Conservation (phyloP, 2,329 filamentous ascomycete genomes). For the Daldinia sp. region DNA sequence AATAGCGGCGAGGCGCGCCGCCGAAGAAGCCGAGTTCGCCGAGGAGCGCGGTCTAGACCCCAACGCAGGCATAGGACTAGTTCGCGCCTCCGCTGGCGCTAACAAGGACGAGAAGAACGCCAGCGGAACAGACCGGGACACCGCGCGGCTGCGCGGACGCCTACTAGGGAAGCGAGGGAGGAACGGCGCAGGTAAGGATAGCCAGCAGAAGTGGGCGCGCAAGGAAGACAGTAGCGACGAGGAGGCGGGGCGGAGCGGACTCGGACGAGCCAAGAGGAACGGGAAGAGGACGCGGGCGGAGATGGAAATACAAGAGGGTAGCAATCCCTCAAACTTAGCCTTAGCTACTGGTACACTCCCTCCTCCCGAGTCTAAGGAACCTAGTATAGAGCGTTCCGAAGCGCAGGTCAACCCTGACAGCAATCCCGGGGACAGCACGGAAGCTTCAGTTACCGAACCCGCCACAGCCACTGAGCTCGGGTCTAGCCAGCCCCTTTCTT, state of each 20-base stretch:
- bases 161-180: constrained; percentile 44
- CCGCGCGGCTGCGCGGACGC: constrained; percentile 42
- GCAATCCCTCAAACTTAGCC: neutral
- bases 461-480: neutral
- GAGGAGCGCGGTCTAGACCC: constrained; percentile 45
- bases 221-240: constrained; percentile 48
- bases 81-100: constrained; percentile 9
- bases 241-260: constrained; percentile 50
- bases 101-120: constrained; percentile 24
- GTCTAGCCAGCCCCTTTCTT: neutral
- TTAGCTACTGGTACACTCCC: neutral
- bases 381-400: neutral
- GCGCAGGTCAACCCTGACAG: neutral
- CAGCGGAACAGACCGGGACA: constrained; percentile 39
- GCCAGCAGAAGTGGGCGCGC: constrained; percentile 31
- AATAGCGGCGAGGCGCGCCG: constrained; percentile 22
- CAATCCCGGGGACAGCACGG: constrained; percentile 5
- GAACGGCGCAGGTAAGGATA: neutral
- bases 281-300: constrained; percentile 29
- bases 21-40: constrained; percentile 44
- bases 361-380: neutral
- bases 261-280: constrained; percentile 50
- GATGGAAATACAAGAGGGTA: constrained; percentile 20
- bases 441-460: constrained; percentile 10
- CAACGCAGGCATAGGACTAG: constrained; percentile 46